Evolutionary conservation across 1,284 basidiomycete species (phyloP).

Genomic region (Vanrija humicola): DNA sequence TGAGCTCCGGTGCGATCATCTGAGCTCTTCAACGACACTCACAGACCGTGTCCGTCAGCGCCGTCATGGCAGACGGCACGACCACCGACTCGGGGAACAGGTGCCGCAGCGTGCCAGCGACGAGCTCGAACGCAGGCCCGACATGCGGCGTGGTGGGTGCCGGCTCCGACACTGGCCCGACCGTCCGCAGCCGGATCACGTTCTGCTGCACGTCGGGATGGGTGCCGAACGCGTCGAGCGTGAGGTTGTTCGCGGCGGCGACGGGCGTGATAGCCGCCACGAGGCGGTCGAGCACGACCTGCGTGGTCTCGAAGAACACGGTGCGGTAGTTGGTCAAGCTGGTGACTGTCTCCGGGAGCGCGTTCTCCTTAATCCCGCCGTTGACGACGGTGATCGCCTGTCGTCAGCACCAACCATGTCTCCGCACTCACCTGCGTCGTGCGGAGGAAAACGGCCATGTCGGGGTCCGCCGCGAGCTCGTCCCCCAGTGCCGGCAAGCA

Average conservation of each 20-base stretch:
- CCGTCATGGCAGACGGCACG: constrained; percentile 18
- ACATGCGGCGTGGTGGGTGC: constrained; percentile 16
- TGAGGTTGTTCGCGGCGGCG: constrained; percentile 11
- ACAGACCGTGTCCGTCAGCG: constrained; percentile 19
- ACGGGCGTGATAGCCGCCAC: constrained; percentile 9
- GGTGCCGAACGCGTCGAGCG: constrained; percentile 13
- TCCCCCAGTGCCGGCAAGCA: constrained; percentile 8
- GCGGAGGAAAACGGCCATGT: constrained; percentile 12
- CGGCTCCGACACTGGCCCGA: constrained; percentile 11
- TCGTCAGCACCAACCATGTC: not conserved
- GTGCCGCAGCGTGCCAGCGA: constrained; percentile 19
- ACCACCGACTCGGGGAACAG: constrained; percentile 16
- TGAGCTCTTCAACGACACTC: not conserved
- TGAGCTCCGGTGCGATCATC: not conserved
- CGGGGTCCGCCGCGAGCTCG: constrained; percentile 4
- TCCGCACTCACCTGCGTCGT: constrained; percentile 5
- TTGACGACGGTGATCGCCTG: constrained; percentile 18
- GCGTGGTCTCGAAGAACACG: constrained; percentile 15
- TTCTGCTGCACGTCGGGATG: constrained; percentile 11
- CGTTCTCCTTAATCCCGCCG: constrained; percentile 25
- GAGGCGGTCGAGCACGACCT: constrained; percentile 11
- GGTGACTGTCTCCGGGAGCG: constrained; percentile 19
- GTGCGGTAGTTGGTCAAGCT: constrained; percentile 20
- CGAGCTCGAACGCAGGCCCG: constrained; percentile 13
- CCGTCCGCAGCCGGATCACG: constrained; percentile 13